Evolutionary conservation across 2,329 filamentous ascomycete species (phyloP).

Genomic region (Diaporthe sp.): DNA sequence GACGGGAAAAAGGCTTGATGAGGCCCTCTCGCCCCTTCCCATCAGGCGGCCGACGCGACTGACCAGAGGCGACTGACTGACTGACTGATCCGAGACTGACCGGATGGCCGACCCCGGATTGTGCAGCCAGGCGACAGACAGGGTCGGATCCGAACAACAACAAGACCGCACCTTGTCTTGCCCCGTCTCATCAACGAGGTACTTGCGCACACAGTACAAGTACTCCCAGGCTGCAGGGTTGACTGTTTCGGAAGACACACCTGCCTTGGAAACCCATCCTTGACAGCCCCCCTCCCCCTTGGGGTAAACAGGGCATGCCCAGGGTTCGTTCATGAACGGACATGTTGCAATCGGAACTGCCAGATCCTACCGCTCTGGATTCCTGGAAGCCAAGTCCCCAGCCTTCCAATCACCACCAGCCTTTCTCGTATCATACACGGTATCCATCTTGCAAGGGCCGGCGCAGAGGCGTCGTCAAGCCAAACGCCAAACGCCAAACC

Average conservation of each 20-base stretch:
- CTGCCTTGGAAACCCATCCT: slow-evolving; percentile 19
- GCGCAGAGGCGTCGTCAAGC: background rate
- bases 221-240: background rate
- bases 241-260: slow-evolving; percentile 26
- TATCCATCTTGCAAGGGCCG: slow-evolving; percentile 9
- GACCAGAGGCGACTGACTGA: slow-evolving; percentile 2
- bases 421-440: slow-evolving; percentile 15
- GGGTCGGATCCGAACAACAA: slow-evolving; percentile 26
- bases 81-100: background rate
- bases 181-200: background rate
- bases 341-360: background rate
- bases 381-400: background rate
- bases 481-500: background rate
- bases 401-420: slow-evolving; percentile 5
- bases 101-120: background rate
- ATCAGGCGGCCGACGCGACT: slow-evolving; percentile 23
- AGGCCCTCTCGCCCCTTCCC: background rate
- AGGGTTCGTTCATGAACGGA: background rate
- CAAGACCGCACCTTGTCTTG: background rate
- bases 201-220: slow-evolving; percentile 1
- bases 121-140: background rate
- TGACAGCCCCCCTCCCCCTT: background rate
- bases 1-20: background rate
- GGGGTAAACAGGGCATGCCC: slow-evolving; percentile 4
- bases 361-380: slow-evolving; percentile 1